Percentiles rank a stretch among this genome's conserved stretches.
Evolutionary conservation across 169 alveolate species (phyloP).

Genomic region (Plasmodium cynomolgi): DNA sequence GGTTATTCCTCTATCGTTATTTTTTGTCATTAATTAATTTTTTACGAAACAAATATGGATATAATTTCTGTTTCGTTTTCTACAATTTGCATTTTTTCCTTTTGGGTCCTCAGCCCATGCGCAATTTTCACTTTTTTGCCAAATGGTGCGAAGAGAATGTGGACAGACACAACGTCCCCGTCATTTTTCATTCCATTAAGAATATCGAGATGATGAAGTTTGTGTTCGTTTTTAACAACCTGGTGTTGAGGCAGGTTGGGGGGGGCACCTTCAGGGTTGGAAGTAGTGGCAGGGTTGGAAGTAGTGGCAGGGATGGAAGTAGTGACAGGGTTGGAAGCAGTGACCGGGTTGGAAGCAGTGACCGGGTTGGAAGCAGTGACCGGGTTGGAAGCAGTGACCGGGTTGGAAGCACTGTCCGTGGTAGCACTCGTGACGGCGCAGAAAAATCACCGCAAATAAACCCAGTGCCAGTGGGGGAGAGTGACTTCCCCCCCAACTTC

Average conservation of each 20-base stretch:
- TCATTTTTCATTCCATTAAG: slow-evolving; percentile 33
- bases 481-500: neutral
- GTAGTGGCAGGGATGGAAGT: neutral
- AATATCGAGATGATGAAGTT: slow-evolving; percentile 50
- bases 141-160: slow-evolving; percentile 6
- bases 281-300: neutral
- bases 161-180: neutral
- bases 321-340: neutral
- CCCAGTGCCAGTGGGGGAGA: neutral
- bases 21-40: neutral
- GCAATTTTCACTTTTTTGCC: slow-evolving; percentile 37
- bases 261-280: neutral
- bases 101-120: slow-evolving; percentile 20
- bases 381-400: neutral
- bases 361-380: no score
- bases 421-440: no score
- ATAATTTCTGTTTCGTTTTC: slow-evolving; percentile 39
- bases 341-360: neutral
- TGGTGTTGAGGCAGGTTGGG: neutral
- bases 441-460: no score
- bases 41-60: slow-evolving; percentile 1
- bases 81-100: slow-evolving; percentile 25
- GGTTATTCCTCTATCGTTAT: slow-evolving; percentile 18
- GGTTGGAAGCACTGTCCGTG: no score
- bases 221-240: slow-evolving; percentile 15